A percentile compares a stretch with the other conserved stretches of the same genome.
phyloP scores from a whole-genome alignment of 805 yeast species.

The Kodamaea lidongshanica region DNA sequence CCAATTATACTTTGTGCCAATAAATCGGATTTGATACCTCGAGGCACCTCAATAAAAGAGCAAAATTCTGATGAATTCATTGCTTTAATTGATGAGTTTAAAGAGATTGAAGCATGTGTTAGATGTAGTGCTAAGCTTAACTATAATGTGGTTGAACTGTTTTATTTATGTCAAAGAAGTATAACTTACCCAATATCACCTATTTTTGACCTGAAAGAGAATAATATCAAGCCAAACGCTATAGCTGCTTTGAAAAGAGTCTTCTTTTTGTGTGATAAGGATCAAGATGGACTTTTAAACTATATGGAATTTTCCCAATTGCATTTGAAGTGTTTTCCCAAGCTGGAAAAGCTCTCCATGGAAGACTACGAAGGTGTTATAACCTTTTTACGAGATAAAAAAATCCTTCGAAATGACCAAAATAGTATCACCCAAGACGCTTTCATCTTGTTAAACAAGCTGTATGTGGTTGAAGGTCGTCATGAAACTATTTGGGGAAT shows the following conservation, averaged over 20 bases:
- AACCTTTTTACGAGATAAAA: constrained; percentile 23
- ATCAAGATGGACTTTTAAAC: constrained; percentile 79
- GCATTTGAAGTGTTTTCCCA: constrained; percentile 71
- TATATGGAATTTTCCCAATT: constrained; percentile 64
- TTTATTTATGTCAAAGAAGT: constrained; percentile 88
- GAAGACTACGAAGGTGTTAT: constrained; percentile 36
- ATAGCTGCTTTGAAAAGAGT: constrained; percentile 70
- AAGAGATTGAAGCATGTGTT: constrained; percentile 89
- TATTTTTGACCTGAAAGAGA: constrained; percentile 84
- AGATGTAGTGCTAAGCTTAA: constrained; percentile 82
- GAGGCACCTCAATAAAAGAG: constrained; percentile 41
- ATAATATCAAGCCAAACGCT: constrained; percentile 72
- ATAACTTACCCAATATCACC: constrained; percentile 93
- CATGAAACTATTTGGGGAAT: constrained; percentile 98
- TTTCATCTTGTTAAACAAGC: constrained; percentile 67
- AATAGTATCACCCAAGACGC: constrained; percentile 69
- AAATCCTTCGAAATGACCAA: constrained; percentile 10
- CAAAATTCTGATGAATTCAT: constrained; percentile 69
- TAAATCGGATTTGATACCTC: constrained; percentile 50
- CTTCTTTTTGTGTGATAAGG: constrained; percentile 79
- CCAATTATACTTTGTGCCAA: constrained; percentile 92
- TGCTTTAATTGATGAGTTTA: constrained; percentile 81
- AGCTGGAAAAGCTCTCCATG: constrained; percentile 23
- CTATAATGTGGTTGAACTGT: constrained; percentile 83
- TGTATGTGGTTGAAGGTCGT: constrained; percentile 85